A percentile compares a stretch with the other conserved stretches of the same genome.
These are phyloP conservation scores for Nasturtium officinale DNA, from an alignment of 345 rosid genomes.

Conservation along the genomic window DNA sequence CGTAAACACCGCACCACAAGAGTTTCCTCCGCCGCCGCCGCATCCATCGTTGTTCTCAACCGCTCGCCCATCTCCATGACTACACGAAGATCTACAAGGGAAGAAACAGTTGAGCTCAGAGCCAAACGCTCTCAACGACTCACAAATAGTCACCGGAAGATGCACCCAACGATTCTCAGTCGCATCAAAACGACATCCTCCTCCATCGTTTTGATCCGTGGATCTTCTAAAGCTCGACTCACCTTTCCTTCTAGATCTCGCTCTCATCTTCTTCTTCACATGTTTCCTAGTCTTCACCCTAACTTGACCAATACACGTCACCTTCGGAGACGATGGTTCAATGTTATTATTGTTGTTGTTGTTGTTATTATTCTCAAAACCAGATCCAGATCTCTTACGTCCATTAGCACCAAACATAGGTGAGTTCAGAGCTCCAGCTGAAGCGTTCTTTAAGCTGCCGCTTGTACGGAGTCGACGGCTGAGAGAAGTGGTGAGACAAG, in stretches of 20 bases:
- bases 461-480: constrained; percentile 71
- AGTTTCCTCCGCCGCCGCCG: constrained; percentile 42
- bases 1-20: constrained; percentile 76
- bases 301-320: constrained; percentile 98
- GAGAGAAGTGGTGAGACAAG: constrained; percentile 80
- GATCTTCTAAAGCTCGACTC: constrained; percentile 69
- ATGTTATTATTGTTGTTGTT: constrained; percentile 24
- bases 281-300: constrained; percentile 95
- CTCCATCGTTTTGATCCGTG: constrained; percentile 30
- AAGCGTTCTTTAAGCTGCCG: constrained; percentile 64
- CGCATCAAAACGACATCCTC: constrained; percentile 35
- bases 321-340: constrained; percentile 94
- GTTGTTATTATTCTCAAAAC: constrained; percentile 30
- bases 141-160: constrained; percentile 80
- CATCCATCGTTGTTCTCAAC: constrained; percentile 42
- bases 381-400: constrained; percentile 69
- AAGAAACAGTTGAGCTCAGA: constrained; percentile 85
- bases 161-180: constrained; percentile 71
- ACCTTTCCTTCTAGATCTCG: constrained; percentile 66
- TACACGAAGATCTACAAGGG: constrained; percentile 83
- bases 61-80: constrained; percentile 35
- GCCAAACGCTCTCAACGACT: constrained; percentile 75
- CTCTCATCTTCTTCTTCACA: constrained; percentile 69
- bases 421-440: constrained; percentile 69
- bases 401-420: constrained; percentile 75